Conservation (phyloP, 176 grass and related monocot species). For the Guadua angustifolia region DNA sequence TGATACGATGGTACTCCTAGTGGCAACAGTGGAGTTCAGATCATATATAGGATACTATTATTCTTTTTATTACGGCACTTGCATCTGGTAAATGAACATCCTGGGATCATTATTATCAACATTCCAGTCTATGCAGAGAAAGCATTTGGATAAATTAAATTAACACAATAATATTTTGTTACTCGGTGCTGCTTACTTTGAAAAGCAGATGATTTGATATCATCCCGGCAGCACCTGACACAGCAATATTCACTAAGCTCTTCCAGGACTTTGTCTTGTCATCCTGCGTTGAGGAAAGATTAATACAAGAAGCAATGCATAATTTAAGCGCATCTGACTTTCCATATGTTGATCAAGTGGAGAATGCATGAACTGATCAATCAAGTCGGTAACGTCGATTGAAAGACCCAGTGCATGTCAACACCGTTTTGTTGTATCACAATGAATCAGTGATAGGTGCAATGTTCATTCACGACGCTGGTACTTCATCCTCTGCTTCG, state of each 20-base stretch:
- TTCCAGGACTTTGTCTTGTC: conserved; percentile 91
- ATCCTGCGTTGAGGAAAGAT: conserved; percentile 29
- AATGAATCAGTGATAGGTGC: neutral
- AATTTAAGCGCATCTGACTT: neutral
- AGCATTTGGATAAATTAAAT: neutral
- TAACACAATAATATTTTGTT: neutral
- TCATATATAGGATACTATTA: neutral
- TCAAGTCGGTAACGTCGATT: neutral
- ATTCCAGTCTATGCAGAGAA: neutral
- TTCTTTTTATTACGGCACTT: neutral
- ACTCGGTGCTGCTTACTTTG: conserved; percentile 57
- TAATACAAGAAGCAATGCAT: neutral
- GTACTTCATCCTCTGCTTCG: neutral
- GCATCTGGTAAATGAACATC: neutral
- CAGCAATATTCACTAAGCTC: conserved; percentile 77
- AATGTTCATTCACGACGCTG: conserved; percentile 7
- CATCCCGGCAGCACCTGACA: conserved; percentile 94
- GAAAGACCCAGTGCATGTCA: neutral
- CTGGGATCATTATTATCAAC: neutral
- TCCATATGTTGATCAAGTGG: neutral
- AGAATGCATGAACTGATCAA: neutral
- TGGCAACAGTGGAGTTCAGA: neutral
- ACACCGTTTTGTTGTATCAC: neutral
- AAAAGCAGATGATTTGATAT: conserved; percentile 96
- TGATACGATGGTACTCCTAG: neutral